Evolutionary conservation across 768 basidiomycete species (phyloP).

Genomic region (Daedaleopsis nitida): DNA sequence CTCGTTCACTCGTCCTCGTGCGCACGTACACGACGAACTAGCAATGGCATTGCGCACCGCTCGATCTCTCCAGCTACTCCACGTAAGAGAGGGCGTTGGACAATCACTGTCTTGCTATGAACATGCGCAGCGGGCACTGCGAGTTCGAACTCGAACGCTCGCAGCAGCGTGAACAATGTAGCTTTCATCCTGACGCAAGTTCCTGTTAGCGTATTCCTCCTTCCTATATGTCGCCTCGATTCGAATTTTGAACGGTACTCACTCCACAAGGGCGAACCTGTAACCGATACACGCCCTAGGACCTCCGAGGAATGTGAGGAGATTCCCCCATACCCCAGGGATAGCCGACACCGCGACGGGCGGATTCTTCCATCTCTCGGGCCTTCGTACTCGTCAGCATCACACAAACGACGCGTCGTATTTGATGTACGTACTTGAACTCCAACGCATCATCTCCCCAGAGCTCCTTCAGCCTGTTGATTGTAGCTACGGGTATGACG

Average conservation of each 20-base stretch:
- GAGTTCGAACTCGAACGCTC: conserved; percentile 34
- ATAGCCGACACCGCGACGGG: conserved; percentile 47
- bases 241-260: conserved; percentile 47
- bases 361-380: conserved; percentile 60
- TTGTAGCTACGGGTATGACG: conserved; percentile 51
- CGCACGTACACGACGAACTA: too few relatives aligned
- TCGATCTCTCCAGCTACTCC: too few relatives aligned
- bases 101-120: conserved; percentile 18
- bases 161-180: conserved; percentile 34
- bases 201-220: conserved; percentile 41
- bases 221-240: conserved; percentile 64
- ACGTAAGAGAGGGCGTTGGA: conserved; percentile 27
- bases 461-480: conserved; percentile 53
- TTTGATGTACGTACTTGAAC: conserved; percentile 39
- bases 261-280: conserved; percentile 65
- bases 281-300: conserved; percentile 69
- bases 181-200: conserved; percentile 43
- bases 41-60: too few relatives aligned
- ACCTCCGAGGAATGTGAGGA: conserved; percentile 65
- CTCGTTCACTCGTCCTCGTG: too few relatives aligned
- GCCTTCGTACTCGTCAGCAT: conserved; percentile 36
- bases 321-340: conserved; percentile 63
- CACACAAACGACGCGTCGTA: too few relatives aligned
- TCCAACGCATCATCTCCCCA: conserved; percentile 66
- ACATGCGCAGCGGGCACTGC: conserved; percentile 29